These are phyloP conservation scores for Zopfochytrium polystomum DNA, from an alignment of 371 early-diverging fungal genomes.

Conservation along the genomic window DNA sequence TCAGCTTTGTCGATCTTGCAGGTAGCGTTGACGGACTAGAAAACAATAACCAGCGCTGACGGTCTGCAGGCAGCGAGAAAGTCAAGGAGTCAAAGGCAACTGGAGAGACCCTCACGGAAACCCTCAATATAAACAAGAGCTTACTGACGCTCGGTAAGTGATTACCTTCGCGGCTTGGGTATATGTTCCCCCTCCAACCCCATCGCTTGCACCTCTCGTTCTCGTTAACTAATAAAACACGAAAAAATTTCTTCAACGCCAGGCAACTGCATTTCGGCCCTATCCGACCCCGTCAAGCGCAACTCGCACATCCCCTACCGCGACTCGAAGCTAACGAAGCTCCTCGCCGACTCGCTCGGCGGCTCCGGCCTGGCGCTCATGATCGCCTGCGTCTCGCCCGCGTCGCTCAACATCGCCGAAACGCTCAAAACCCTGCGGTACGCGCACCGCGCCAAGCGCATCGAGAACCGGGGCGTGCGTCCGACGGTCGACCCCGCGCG, in stretches of 20 bases:
- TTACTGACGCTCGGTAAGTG: slow-evolving; percentile 94
- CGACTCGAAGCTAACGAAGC: slow-evolving; percentile 69
- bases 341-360: slow-evolving; percentile 68
- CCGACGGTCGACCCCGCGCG: slow-evolving; percentile 51
- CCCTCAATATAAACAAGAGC: slow-evolving; percentile 91
- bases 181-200: slow-evolving; percentile 28
- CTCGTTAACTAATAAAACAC: background rate
- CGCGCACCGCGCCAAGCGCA: slow-evolving; percentile 84
- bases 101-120: slow-evolving; percentile 85
- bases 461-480: slow-evolving; percentile 71
- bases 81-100: slow-evolving; percentile 72
- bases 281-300: slow-evolving; percentile 25
- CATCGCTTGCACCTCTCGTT: background rate
- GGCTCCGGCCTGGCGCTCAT: slow-evolving; percentile 69
- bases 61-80: slow-evolving; percentile 89
- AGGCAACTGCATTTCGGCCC: slow-evolving; percentile 37
- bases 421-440: slow-evolving; percentile 81
- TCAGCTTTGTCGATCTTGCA: slow-evolving; percentile 92
- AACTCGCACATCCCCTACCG: slow-evolving; percentile 80
- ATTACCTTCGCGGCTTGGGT: slow-evolving; percentile 86
- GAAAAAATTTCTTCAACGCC: background rate
- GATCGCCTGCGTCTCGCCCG: slow-evolving; percentile 78
- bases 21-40: slow-evolving; percentile 62
- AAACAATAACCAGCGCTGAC: slow-evolving; percentile 33
- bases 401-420: slow-evolving; percentile 72